phyloP scores from a whole-genome alignment of 257 asterid species.

The Solanum piurae region DNA sequence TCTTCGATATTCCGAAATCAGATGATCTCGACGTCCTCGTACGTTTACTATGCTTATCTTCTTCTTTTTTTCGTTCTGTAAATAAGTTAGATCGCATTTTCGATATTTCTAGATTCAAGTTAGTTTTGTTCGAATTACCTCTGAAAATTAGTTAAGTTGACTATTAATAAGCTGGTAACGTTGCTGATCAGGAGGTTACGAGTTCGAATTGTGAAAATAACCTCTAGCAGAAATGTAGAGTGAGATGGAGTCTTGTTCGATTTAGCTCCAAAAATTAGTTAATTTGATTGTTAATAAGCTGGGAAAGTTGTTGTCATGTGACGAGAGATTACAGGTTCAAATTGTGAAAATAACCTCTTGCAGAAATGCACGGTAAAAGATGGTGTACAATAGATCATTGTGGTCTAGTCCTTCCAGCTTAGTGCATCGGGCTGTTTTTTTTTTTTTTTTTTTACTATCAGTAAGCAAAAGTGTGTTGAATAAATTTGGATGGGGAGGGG shows the following conservation, averaged over 20 bases:
- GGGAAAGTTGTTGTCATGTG: neutral
- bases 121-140: neutral
- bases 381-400: neutral
- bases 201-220: neutral
- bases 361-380: neutral
- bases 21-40: conserved; percentile 64
- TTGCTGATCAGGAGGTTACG: neutral
- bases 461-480: neutral
- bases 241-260: neutral
- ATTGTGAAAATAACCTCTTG: neutral
- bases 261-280: neutral
- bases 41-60: neutral
- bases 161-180: neutral
- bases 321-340: neutral
- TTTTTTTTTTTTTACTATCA: neutral
- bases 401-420: neutral
- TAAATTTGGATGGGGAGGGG: neutral
- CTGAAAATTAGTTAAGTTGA: neutral
- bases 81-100: neutral
- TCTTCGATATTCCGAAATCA: conserved; percentile 9
- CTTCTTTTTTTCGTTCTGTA: neutral
- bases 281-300: neutral
- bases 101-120: neutral
- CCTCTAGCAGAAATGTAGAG: neutral
- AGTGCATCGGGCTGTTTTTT: neutral